These are phyloP conservation scores for Mortierella sp. DNA, from an alignment of 371 early-diverging fungal species.

Conservation along the genomic window DNA sequence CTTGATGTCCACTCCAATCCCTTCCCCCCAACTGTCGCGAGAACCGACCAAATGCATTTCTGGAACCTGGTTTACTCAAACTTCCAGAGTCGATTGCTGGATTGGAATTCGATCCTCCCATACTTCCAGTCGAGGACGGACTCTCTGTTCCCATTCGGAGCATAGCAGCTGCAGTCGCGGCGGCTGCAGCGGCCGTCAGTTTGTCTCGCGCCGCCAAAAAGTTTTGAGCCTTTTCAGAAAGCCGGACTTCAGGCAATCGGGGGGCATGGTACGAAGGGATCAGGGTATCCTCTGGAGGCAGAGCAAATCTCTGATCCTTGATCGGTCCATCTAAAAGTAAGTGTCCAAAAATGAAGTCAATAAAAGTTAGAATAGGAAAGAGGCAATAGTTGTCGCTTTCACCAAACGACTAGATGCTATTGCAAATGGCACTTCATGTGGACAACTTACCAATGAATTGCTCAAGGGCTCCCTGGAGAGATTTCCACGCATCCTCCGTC, in stretches of 20 bases:
- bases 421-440: neutral
- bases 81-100: too few species aligned
- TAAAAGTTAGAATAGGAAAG: neutral
- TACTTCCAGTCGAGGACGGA: too few species aligned
- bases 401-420: neutral
- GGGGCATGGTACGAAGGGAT: slow-evolving; percentile 38
- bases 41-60: too few species aligned
- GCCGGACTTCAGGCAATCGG: slow-evolving; percentile 15
- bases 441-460: slow-evolving; percentile 26
- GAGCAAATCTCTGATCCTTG: slow-evolving; percentile 23
- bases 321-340: slow-evolving; percentile 20
- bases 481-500: slow-evolving; percentile 48
- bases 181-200: neutral
- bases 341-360: neutral
- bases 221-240: slow-evolving; percentile 40
- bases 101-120: too few species aligned
- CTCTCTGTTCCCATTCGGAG: too few species aligned
- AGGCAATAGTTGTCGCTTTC: neutral
- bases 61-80: too few species aligned
- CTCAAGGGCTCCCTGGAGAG: slow-evolving; percentile 33
- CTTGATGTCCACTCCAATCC: too few species aligned
- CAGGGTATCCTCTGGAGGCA: slow-evolving; percentile 42
- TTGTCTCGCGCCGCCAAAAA: slow-evolving; percentile 17
- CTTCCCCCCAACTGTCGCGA: too few species aligned
- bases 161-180: neutral